A percentile compares a stretch with the other conserved stretches of the same genome.
phyloP scores from a whole-genome alignment of 495 filamentous ascomycete genomes.

The Penicillium steckii region DNA sequence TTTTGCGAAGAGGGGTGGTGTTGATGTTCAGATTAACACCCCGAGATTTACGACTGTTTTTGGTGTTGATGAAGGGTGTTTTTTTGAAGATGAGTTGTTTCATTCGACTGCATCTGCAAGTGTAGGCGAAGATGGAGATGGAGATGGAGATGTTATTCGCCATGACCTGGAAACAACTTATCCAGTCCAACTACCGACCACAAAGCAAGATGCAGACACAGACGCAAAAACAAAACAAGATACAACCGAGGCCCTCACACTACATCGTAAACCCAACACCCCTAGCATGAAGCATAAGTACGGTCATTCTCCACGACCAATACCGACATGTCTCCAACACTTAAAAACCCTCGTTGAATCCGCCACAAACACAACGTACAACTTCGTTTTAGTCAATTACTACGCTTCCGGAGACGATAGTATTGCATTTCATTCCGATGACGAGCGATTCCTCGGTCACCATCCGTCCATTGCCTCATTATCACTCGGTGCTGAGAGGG shows the following conservation, averaged over 20 bases:
- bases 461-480: constrained; percentile 70
- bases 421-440: constrained; percentile 73
- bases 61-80: constrained; percentile 54
- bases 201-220: too few species aligned
- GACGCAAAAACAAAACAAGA: too few species aligned
- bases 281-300: constrained; percentile 48
- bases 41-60: constrained; percentile 73
- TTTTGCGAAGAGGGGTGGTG: constrained; percentile 56
- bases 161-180: neutral
- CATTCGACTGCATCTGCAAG: too few species aligned
- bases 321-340: constrained; percentile 62
- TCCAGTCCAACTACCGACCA: too few species aligned
- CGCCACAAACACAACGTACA: constrained; percentile 56
- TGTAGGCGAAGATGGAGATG: neutral
- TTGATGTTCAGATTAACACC: constrained; percentile 61
- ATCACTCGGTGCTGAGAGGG: constrained; percentile 61
- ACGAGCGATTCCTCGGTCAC: constrained; percentile 68
- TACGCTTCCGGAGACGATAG: constrained; percentile 68
- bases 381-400: constrained; percentile 77
- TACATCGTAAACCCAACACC: constrained; percentile 37
- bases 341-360: constrained; percentile 56
- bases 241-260: constrained; percentile 6
- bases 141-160: neutral
- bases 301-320: constrained; percentile 57
- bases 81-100: neutral